phyloP scores from a whole-genome alignment of 106 monocot genomes.

The Dioscorea zingiberensis region DNA sequence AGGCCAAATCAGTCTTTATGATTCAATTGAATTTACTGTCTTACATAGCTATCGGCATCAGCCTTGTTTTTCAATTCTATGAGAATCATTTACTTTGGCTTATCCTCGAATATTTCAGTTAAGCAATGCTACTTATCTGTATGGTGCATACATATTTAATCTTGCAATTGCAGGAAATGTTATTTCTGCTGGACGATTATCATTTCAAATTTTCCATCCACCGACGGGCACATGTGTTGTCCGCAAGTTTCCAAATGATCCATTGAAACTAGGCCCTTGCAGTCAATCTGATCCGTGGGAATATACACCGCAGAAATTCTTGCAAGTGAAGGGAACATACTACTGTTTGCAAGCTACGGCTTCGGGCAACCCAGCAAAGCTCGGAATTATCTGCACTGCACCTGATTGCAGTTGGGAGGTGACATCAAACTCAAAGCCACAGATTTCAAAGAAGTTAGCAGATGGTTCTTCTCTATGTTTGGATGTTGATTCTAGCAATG shows the following conservation, averaged over 20 bases:
- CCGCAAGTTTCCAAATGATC: constrained; percentile 4
- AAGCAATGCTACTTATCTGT: too few species aligned
- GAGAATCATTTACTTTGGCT: too few species aligned
- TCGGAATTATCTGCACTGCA: constrained; percentile 16
- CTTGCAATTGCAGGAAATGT: constrained; percentile 6
- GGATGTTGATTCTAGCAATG: constrained; percentile 16
- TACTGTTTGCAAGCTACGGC: constrained; percentile 26
- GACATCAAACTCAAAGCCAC: constrained; percentile 6
- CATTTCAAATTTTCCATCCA: constrained; percentile 28
- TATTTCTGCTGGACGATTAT: neutral
- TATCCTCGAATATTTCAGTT: too few species aligned
- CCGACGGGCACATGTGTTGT: constrained; percentile 20
- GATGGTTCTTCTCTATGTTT: constrained; percentile 18
- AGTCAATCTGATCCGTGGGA: constrained; percentile 20
- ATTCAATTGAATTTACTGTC: too few species aligned
- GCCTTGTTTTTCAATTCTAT: too few species aligned
- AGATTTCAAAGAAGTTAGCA: neutral
- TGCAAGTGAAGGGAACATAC: constrained; percentile 31
- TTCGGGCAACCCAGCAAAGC: constrained; percentile 17
- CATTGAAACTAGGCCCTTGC: constrained; percentile 27
- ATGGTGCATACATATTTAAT: neutral
- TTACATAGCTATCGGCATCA: too few species aligned
- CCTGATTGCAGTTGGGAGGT: constrained; percentile 28
- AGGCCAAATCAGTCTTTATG: too few species aligned
- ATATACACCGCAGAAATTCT: constrained; percentile 32